phyloP scores from a whole-genome alignment of 192 early-diverging fungal genomes.

The Backusella psychrophila region DNA sequence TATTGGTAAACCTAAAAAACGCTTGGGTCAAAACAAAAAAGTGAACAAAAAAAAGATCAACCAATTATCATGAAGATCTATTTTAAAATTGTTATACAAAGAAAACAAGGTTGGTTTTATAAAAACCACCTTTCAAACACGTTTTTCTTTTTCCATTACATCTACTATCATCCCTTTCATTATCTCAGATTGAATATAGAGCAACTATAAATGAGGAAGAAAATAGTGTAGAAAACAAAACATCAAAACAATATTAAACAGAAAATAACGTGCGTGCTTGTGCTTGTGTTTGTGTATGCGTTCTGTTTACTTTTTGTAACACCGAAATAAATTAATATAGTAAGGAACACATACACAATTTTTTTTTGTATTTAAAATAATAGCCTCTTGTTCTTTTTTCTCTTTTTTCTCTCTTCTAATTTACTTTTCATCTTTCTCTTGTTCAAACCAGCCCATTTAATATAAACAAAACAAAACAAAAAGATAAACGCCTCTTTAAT shows the following conservation, averaged over 20 bases:
- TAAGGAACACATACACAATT: conserved; percentile 4
- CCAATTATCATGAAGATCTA: neutral
- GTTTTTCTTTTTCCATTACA: neutral
- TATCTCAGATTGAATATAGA: neutral
- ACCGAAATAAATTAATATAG: neutral
- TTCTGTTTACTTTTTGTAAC: neutral
- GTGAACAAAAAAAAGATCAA: neutral
- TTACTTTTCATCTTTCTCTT: neutral
- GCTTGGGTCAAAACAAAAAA: conserved; percentile 3
- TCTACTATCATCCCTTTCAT: neutral
- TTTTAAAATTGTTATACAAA: conserved; percentile 3
- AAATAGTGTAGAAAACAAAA: neutral
- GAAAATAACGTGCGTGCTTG: neutral
- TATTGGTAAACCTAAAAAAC: conserved; percentile 2
- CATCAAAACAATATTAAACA: neutral
- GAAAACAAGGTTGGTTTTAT: conserved; percentile 1
- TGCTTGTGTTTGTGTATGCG: conserved; percentile 1
- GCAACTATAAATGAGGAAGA: neutral
- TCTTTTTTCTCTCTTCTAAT: neutral
- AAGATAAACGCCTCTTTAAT: neutral
- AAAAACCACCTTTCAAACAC: neutral
- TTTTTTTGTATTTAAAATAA: neutral
- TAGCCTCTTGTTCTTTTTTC: neutral
- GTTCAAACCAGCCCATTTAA: neutral
- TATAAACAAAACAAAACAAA: neutral